Base-by-base conservation (phyloP, 768 basidiomycete genomes). In the Podaxis sp. region DNA sequence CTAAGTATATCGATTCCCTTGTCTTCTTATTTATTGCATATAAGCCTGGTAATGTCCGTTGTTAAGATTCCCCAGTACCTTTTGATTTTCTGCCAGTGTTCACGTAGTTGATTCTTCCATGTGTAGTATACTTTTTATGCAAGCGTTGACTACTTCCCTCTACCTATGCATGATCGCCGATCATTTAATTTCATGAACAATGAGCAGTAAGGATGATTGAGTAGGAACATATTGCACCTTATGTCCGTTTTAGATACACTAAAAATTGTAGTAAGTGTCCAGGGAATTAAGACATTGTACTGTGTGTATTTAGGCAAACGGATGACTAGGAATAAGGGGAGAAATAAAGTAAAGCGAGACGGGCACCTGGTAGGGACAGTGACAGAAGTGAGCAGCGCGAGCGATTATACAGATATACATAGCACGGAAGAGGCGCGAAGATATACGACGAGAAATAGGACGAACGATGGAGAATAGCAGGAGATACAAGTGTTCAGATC, bases 71-170 rank as follows among this genome's bases (percentile, higher is more conserved):
- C 43, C n/a, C 17, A 29, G 22, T 59, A 59, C 50, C 51, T 29
- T 59, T 59, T 33, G 33, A 24, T 19, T 49, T 47, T 49, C 17
- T 29, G 9, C 19, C 25, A n/a, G 25, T 49, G n/a, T 36, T 49
- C 36, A 24, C 50, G 33, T 47, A 36, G 19, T 36, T 50, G 17
- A 37, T 36, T 50, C 7, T 46, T 46, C 19, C 46, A 58, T 59
- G 50, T 59, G 33, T 52, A 59, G 58, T 59, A 41, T 59, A 51
- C 15, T 29, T 40, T 33, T 12, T 46, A 59, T 51, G 37, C 49
- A 52, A 33, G 33, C 8, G 7, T 33, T 33, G 29, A 5, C 29
- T 29, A 29, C 6, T 43, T 46, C 2, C 43, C 43, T n/a, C 19
- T 19, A 46, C 6, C 43, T n/a, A 33, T 33, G 33, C 19, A 19